Base-by-base conservation (phyloP, 176 grass and related monocot species). In the Cenchrus americanus region DNA sequence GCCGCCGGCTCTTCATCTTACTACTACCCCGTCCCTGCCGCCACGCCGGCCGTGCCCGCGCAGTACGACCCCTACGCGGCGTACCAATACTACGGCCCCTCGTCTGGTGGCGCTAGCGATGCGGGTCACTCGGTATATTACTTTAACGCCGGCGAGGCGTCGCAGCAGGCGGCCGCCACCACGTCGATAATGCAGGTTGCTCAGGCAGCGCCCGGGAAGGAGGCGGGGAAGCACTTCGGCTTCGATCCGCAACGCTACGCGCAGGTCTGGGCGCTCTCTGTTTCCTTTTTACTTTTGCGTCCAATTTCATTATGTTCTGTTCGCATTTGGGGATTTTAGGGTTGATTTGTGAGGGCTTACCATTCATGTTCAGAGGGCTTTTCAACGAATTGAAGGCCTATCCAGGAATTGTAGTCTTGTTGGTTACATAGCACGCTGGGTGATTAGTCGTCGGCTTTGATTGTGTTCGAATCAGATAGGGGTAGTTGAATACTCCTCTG, bases 241-340 rank as follows among this genome's bases (percentile, higher is more conserved):
- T 90, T 90, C 80, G 84, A 90, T 87, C 80, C 88, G 34, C 80
- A 79, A 19, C 80, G 60, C 80, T 90, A 90, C 69, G 60, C 88
- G 17, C 88, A 90, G 88, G 88, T 90, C 44, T 74, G 80, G 54
- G 32, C 48, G 22, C 65, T 50, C 6, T 43, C n/a, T 44, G 74
- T 43, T 62, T 21, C 61, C 0, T 68, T 83, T 62, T 53, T 34
- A 15, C 27, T 69, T 21, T 13, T 26, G 41, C 37, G 8, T 5
- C 24, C 24, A 8, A 23, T 44, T 71, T 51, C 26, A n/a, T 80
- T 34, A 17, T 21, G 24, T 71, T 55, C 3, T 46, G 22, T 48
- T 48, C 4, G 21, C 15, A 46, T 73, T 74, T 18, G 26, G 27
- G 49, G 71, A 73, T 77, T 77, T 77, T 40, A 54, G 43, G 43